Evolutionary conservation across 768 basidiomycete species (phyloP), one percentile per base, ranked within the genome.

Genomic region (Strobilomyces echinocephalus): DNA sequence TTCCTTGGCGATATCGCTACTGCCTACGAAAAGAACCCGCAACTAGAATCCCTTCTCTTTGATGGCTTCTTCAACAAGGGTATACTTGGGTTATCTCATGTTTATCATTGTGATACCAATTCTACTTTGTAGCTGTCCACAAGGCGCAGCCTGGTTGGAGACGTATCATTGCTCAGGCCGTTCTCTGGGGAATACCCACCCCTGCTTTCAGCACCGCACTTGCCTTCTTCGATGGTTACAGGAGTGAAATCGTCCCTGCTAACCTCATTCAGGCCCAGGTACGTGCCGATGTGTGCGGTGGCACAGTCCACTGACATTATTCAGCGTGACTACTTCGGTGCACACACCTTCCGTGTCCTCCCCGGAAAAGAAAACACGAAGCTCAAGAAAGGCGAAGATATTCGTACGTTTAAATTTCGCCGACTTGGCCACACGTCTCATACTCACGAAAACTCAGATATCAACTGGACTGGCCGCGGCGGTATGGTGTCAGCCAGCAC

Each of bases 401-500:
- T 97, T 70, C 91, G 90, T 92, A 70, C 64, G 91, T 83, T 20
- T 39, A 34, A 59, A n/a, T 48, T 6, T 38, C 20, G 5, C 18
- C 6, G n/a, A 30, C 39, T 24, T 47, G 28, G 11, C 43, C 16
- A 9, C 30, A 20, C 21, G 5, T 41, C 1, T 26, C 14, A 26
- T 52, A 30, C 49, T 56, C 54, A 63, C 38, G 36, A 10, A 30
- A 28, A 9, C 16, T 12, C 55, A 89, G 95, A 99, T 76, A 79
- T 95, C 76, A 97, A 97, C 80, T 98, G 95, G 95, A 98, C 95
- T 62, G 95, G 95, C 43, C 91, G 92, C 60, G 95, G 95, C 47
- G 95, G 95, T 60, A 92, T 86, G 61, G 93, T 95, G 52, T 92
- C 95, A 50, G 88, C 94, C 36, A 86, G 83, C 57, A 84, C 87